phyloP scores from a whole-genome alignment of 2,329 filamentous ascomycete species.

The Cladosporium velox region DNA sequence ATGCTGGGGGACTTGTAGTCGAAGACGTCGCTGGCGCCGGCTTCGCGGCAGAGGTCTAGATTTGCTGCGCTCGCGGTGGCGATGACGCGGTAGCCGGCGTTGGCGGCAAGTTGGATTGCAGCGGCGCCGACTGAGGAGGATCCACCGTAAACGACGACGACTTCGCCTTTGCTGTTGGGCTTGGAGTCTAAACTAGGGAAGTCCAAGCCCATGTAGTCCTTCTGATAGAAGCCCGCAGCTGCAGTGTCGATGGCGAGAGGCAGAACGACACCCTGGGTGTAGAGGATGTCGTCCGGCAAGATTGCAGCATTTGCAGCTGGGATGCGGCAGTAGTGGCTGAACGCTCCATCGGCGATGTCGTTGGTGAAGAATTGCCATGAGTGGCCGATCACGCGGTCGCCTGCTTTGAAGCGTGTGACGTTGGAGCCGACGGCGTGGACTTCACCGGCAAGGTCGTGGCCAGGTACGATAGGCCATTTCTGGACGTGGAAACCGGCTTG shows the following conservation, averaged over 20 bases:
- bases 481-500: slow-evolving; percentile 29
- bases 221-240: slow-evolving; percentile 26
- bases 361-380: slow-evolving; percentile 22
- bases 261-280: slow-evolving; percentile 37
- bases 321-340: slow-evolving; percentile 35
- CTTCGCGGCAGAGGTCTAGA: slow-evolving; percentile 26
- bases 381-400: slow-evolving; percentile 33
- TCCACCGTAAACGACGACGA: slow-evolving; percentile 38
- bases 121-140: slow-evolving; percentile 32
- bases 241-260: slow-evolving; percentile 45
- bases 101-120: slow-evolving; percentile 34
- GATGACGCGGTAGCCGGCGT: slow-evolving; percentile 34
- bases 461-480: slow-evolving; percentile 32
- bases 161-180: slow-evolving; percentile 30
- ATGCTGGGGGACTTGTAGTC: slow-evolving; percentile 34
- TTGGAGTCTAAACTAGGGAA: slow-evolving; percentile 25
- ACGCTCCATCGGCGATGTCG: slow-evolving; percentile 27
- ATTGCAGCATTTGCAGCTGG: slow-evolving; percentile 39
- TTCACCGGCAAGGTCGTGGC: slow-evolving; percentile 32
- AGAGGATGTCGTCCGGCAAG: slow-evolving; percentile 37
- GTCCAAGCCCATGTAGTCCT: slow-evolving; percentile 25
- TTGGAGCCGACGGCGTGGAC: slow-evolving; percentile 34
- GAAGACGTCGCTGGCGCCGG: slow-evolving; percentile 32
- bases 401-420: slow-evolving; percentile 28
- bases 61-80: slow-evolving; percentile 35